Conservation (phyloP, 495 filamentous ascomycete species). For the Aspergillus nidulans region DNA sequence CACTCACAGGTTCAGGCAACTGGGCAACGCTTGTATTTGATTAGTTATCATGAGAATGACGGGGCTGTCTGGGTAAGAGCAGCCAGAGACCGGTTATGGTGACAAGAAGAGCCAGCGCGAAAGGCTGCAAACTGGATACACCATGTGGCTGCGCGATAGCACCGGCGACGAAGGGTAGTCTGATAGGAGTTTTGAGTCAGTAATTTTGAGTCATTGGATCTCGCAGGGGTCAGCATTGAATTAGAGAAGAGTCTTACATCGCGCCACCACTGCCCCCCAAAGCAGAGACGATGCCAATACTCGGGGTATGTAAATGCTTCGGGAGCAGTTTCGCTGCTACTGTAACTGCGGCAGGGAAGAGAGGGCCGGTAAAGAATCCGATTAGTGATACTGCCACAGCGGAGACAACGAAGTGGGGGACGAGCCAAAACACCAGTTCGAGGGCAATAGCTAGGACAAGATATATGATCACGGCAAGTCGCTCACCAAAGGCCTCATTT, state of each 20-base stretch:
- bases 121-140: conserved; percentile 5
- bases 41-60: neutral
- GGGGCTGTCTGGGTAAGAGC: conserved; percentile 1
- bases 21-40: neutral
- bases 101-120: conserved; percentile 2
- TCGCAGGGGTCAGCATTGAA: neutral
- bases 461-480: conserved; percentile 42
- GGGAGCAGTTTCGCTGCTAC: conserved; percentile 71
- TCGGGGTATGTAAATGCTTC: conserved; percentile 51
- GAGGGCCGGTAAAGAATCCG: conserved; percentile 57
- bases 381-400: conserved; percentile 58
- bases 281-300: conserved; percentile 5
- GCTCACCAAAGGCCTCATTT: conserved; percentile 58
- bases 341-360: conserved; percentile 66
- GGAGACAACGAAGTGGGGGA: conserved; percentile 60
- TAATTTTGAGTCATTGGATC: neutral
- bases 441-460: conserved; percentile 27
- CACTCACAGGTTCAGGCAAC: neutral
- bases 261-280: conserved; percentile 6
- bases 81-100: conserved; percentile 3
- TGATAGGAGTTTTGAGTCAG: neutral
- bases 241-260: neutral
- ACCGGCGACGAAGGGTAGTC: conserved; percentile 7
- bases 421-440: conserved; percentile 55
- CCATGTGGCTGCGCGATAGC: conserved; percentile 7